phyloP scores from a whole-genome alignment of 305 asterid genomes.

The Solanum aculeatissimum region DNA sequence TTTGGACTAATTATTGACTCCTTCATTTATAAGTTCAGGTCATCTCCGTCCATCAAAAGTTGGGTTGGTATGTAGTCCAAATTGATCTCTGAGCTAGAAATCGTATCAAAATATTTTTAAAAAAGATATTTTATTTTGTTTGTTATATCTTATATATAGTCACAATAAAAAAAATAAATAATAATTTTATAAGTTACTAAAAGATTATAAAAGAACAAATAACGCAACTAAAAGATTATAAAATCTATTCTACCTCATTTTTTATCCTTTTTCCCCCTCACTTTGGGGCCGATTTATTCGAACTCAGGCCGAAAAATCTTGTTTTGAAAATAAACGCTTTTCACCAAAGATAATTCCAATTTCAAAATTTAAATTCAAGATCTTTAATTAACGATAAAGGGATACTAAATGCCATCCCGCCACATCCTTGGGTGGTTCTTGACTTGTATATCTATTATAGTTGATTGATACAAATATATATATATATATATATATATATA shows the following conservation, averaged over 20 bases:
- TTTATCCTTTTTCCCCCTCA: not conserved
- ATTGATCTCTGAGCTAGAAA: not conserved
- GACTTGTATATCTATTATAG: not conserved
- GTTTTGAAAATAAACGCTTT: accelerated
- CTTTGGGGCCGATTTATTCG: accelerated
- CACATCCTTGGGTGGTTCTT: not conserved
- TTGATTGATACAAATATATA: not conserved
- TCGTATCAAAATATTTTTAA: no score
- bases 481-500: no score
- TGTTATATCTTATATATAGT: no score
- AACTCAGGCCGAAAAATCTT: no score
- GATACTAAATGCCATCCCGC: not conserved
- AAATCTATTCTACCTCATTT: no score
- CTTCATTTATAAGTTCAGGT: no score
- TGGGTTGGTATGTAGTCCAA: no score
- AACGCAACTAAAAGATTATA: not conserved
- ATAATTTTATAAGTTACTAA: no score
- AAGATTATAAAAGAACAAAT: not conserved
- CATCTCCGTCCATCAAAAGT: not conserved
- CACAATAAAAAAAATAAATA: not conserved
- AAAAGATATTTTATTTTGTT: no score
- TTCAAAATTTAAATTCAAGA: not conserved
- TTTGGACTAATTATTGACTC: not conserved
- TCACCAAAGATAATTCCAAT: not conserved
- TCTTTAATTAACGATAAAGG: not conserved